Evolutionary conservation across 1,139 yeast genomes (phyloP).

Genomic region (Yamadazyma siamensis): DNA sequence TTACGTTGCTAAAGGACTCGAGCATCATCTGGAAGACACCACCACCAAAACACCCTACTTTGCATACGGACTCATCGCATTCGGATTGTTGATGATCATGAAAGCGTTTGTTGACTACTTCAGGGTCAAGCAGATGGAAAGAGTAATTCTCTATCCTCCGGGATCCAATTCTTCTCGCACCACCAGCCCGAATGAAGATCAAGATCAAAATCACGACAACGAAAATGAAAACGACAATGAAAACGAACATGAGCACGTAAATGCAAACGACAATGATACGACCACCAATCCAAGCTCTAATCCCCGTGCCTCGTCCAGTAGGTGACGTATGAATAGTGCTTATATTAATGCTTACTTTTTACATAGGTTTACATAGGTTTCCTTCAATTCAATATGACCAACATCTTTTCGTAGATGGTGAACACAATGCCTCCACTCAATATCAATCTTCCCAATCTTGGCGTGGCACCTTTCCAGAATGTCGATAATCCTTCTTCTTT

Average conservation of each 20-base stretch:
- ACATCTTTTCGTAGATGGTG: conserved; percentile 88
- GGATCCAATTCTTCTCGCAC: conserved; percentile 8
- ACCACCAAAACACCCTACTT: conserved; percentile 33
- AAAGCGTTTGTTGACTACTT: conserved; percentile 71
- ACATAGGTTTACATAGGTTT: conserved; percentile 1
- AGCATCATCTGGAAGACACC: conserved; percentile 15
- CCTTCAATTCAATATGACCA: conserved; percentile 45
- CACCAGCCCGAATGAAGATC: conserved; percentile 1
- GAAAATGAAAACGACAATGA: conserved; percentile 1
- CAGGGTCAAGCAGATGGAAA: conserved; percentile 76
- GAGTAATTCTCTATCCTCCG: conserved; percentile 50
- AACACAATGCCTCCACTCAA: conserved; percentile 95
- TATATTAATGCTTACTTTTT: conserved; percentile 1
- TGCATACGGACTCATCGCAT: conserved; percentile 59
- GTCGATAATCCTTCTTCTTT: conserved; percentile 88
- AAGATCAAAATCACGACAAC: conserved; percentile 1
- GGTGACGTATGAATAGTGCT: neutral
- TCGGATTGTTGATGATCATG: conserved; percentile 64
- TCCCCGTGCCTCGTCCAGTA: too few species aligned
- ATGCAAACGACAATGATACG: neutral
- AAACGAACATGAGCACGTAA: too few species aligned
- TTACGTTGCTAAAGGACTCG: conserved; percentile 37
- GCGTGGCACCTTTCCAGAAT: conserved; percentile 98
- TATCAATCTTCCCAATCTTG: conserved; percentile 86
- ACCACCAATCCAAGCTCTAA: neutral